Base-by-base conservation (phyloP, 306 rosid genomes). In the Herpetospermum pedunculosum region DNA sequence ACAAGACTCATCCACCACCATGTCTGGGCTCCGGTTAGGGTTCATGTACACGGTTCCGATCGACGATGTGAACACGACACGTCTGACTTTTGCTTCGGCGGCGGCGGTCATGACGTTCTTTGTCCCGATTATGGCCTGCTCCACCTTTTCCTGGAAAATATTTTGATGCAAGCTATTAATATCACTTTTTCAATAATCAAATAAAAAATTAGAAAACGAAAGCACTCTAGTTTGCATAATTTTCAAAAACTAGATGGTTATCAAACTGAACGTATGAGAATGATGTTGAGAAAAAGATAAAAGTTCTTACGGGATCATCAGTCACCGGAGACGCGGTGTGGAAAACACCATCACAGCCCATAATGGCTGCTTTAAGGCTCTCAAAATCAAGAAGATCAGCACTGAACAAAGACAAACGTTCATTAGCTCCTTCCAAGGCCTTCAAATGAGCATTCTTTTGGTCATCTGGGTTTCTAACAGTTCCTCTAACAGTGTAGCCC, bases 281-380 rank as follows among this genome's bases (percentile, higher is more conserved):
- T n/a, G n/a, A n/a, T n/a, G n/a, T n/a, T n/a, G n/a, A 44, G 34
- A 63, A 29, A 40, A 12, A 18, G 11, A 53, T 2, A 34, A 25
- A 12, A 18, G 32, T 16, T 15, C 21, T 60, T 34, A 93, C 98
- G 0, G 97, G 97, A 49, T 91, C 96, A 60, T 91, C 95, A 8
- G 98, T 91, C 54, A 91, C 87, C 0, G 97, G 98, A 48, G 97
- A 94, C 0, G 98, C 98, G 0, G 97, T 88, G 81, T 94, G 98
- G 55, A 91, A 83, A 53, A 94, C 87, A 2, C 97, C 98, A 59
- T 85, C 77, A 43, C 96, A 91, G 13, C 96, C 97, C 2, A 43
- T 48, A 34, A 94, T 38, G 78, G 84, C 92, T 12, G 79, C 77
- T 80, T 76, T 81, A 5, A 94, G 83, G 52, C 90, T 84, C 2